Percentiles rank a stretch among this genome's conserved stretches.
Conservation (phyloP, 345 rosid genomes). For the Excoecaria cochinchinensis region DNA sequence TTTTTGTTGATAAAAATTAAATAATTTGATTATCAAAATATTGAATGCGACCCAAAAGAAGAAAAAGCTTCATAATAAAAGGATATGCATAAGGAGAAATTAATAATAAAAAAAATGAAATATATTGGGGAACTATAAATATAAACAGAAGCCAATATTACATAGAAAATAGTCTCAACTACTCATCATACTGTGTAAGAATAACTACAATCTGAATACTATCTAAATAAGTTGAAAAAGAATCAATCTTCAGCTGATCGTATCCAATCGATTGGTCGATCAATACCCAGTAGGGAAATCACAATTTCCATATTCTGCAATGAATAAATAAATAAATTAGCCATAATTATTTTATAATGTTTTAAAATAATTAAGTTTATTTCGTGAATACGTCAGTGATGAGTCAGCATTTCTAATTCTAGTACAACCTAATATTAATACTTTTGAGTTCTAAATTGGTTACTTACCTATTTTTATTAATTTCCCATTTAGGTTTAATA, state of each 20-base stretch:
- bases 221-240: neutral
- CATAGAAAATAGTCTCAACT: constrained; percentile 10
- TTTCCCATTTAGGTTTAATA: too few relatives aligned
- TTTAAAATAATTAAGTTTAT: too few relatives aligned
- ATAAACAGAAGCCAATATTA: neutral
- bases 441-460: too few relatives aligned
- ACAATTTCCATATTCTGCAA: constrained; percentile 26
- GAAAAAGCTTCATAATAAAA: neutral
- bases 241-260: neutral
- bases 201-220: neutral
- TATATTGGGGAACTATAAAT: neutral
- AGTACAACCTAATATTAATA: too few relatives aligned
- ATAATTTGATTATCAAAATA: neutral
- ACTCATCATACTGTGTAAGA: neutral
- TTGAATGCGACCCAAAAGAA: neutral
- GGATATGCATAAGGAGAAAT: too few relatives aligned
- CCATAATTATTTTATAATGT: too few relatives aligned
- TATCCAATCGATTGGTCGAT: neutral
- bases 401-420: too few relatives aligned
- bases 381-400: too few relatives aligned
- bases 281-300: constrained; percentile 26
- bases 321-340: too few relatives aligned
- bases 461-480: neutral
- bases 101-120: too few relatives aligned
- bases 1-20: too few relatives aligned